A percentile compares a stretch with the other conserved stretches of the same genome.
Conservation (phyloP, 768 basidiomycete genomes). For the Boletus reticulatus region DNA sequence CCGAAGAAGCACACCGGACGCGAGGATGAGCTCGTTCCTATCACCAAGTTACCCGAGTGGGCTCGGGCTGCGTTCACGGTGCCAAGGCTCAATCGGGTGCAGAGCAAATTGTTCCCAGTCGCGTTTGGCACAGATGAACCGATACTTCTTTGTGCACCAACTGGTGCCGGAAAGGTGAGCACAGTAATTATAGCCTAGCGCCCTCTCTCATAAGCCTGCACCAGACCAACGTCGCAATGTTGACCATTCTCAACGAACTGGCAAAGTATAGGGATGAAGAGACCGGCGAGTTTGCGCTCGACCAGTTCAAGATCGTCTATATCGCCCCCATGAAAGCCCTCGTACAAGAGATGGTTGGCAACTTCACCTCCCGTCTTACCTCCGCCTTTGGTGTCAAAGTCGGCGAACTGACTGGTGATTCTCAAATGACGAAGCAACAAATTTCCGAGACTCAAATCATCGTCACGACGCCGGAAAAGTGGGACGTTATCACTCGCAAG, state of each 20-base stretch:
- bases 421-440: conserved; percentile 97
- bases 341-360: conserved; percentile 98
- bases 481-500: conserved; percentile 99
- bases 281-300: conserved; percentile 78
- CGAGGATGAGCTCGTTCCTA: conserved; percentile 68
- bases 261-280: conserved; percentile 81
- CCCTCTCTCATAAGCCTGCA: conserved; percentile 11
- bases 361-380: conserved; percentile 75
- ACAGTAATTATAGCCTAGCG: neutral
- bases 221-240: conserved; percentile 97
- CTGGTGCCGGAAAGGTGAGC: conserved; percentile 94
- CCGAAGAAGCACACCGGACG: conserved; percentile 72
- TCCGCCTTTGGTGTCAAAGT: conserved; percentile 73
- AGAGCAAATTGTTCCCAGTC: conserved; percentile 89
- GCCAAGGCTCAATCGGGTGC: conserved; percentile 81
- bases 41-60: conserved; percentile 80
- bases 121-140: conserved; percentile 97
- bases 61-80: conserved; percentile 84
- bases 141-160: conserved; percentile 93
- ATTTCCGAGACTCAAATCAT: conserved; percentile 97
- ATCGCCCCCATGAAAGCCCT: conserved; percentile 99
- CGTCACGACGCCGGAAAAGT: conserved; percentile 98
- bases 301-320: conserved; percentile 95
- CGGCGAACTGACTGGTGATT: conserved; percentile 94
- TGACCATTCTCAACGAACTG: conserved; percentile 90